phyloP scores from a whole-genome alignment of 345 rosid species.

The Salix brachista region DNA sequence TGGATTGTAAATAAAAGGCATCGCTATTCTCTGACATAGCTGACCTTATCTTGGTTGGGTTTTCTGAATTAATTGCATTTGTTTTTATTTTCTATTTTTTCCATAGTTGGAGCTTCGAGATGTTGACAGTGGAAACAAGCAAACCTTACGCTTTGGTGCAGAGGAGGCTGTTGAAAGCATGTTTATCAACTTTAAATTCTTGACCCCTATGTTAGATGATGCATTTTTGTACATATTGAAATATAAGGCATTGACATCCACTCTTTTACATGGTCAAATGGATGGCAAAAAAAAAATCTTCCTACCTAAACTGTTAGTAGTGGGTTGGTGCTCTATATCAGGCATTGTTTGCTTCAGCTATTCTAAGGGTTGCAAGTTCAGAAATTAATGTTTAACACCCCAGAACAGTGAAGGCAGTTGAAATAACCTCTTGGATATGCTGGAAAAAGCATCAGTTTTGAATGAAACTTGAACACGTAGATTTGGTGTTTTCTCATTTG shows the following conservation, averaged over 20 bases:
- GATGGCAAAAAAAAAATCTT: background rate
- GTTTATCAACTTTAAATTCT: slow-evolving; percentile 11
- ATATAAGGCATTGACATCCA: background rate
- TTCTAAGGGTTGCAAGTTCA: background rate
- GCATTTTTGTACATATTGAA: background rate
- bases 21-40: background rate
- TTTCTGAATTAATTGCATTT: background rate
- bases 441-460: background rate
- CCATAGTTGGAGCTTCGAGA: slow-evolving; percentile 85
- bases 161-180: slow-evolving; percentile 90
- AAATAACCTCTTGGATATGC: background rate
- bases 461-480: background rate
- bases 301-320: background rate
- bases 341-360: background rate
- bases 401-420: background rate
- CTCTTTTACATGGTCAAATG: too few species aligned
- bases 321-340: background rate
- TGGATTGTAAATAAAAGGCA: background rate
- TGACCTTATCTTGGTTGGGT: background rate
- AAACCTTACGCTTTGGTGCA: slow-evolving; percentile 74
- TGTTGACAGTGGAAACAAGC: slow-evolving; percentile 78
- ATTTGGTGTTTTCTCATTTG: slow-evolving; percentile 2
- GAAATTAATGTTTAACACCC: background rate
- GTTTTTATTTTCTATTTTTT: background rate
- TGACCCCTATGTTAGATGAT: background rate